Conservation (phyloP, 2,329 filamentous ascomycete genomes). For the Aspergillus sp. region DNA sequence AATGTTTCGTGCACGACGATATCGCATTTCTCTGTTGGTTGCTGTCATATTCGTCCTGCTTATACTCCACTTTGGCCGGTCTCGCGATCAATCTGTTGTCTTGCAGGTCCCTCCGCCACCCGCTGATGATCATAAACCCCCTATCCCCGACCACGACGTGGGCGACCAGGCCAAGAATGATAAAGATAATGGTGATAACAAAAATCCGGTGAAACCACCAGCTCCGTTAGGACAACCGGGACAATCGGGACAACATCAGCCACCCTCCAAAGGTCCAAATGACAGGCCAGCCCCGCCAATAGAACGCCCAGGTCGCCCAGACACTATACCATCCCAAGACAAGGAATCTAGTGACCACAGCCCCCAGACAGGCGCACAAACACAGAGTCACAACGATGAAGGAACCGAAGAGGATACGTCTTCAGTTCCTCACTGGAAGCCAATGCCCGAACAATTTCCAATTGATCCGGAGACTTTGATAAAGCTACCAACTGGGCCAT, state of each 20-base stretch:
- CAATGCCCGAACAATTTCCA: constrained; percentile 74
- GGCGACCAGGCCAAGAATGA: not conserved
- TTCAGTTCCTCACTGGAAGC: constrained; percentile 66
- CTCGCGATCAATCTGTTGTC: constrained; percentile 34
- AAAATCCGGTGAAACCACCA: not conserved
- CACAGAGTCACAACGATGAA: constrained; percentile 35
- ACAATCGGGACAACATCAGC: constrained; percentile 4
- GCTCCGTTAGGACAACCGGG: not conserved
- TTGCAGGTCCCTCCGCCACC: constrained; percentile 8
- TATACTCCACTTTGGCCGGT: constrained; percentile 53
- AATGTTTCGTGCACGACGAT: constrained; percentile 52
- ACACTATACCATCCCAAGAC: constrained; percentile 4
- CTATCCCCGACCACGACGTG: constrained; percentile 3
- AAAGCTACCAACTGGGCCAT: constrained; percentile 68
- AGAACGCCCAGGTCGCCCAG: not conserved
- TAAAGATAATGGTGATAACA: not conserved
- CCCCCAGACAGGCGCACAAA: constrained; percentile 23
- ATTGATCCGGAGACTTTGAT: constrained; percentile 70
- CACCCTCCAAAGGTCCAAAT: not conserved
- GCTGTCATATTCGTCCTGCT: constrained; percentile 44
- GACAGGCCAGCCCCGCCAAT: not conserved
- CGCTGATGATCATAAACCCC: constrained; percentile 15
- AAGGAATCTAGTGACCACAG: not conserved
- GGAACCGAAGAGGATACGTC: constrained; percentile 23
- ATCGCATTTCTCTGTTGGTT: constrained; percentile 48